Base-by-base conservation (phyloP, 2,329 filamentous ascomycete genomes). In the Aspergillus viridinutans region DNA sequence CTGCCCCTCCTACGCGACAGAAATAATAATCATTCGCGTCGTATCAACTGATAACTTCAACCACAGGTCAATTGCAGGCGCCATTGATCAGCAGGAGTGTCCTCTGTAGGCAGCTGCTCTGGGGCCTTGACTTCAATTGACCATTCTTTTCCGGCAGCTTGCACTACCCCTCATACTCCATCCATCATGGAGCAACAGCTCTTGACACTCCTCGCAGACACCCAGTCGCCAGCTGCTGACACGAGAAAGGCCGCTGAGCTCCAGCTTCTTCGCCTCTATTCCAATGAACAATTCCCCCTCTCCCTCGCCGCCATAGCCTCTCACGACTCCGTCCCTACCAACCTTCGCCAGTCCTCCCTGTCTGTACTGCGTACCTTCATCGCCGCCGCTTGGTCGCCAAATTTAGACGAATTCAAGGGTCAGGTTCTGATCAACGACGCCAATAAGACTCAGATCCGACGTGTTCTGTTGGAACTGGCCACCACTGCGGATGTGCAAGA, bases 171-270 rank as follows among this genome's bases (percentile, higher is more conserved):
- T 50, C 54, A 49, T 35, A 54, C 49, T 50, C 40, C 48, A 53
- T 48, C 57, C 60, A 71, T 70, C 68, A 96, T 96, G 92, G 92
- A 96, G 83, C 88, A 95, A 78, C 88, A 96, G 81, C 85, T 99
- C 75, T 87, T 94, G 67, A 87, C 88, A 75, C 84, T 97, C 73
- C 87, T 99, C 63, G 85, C 88, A 69, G 90, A 92, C 76, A 96
- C 92, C 51, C 91, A 96, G 78, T 87, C 87, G 62, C 69, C 89
- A 59, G 85, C 87, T 58, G 87, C 93, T 73, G 86, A 79, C 55
- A 87, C 89, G 56, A 88, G 93, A 74, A 92, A 90, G 73, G 86
- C 90, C 72, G 94, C 94, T 66, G 94, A 99, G 78, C 81, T 88
- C 70, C 89, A 91, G 68, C 84, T 97, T 52, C 85, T 86, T 72